Conservation (phyloP, 2,329 filamentous ascomycete species). For the Aspergillus sp. region DNA sequence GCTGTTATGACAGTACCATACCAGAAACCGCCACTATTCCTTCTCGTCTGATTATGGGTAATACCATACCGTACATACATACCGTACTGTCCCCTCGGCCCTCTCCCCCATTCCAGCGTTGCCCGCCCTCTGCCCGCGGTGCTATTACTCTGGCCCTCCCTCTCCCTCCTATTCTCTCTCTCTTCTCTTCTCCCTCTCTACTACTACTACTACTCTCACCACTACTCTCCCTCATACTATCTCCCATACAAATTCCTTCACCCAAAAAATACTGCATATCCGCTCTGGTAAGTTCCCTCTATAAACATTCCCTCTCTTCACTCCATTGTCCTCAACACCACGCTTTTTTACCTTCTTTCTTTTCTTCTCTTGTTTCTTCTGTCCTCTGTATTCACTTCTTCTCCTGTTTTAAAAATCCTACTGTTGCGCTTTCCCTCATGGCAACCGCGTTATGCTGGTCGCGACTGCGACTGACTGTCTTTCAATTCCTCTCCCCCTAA, state of each 20-base stretch:
- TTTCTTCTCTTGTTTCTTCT: slow-evolving; percentile 11
- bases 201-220: slow-evolving; percentile 22
- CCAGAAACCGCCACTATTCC: slow-evolving; percentile 6
- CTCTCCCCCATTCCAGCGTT: slow-evolving; percentile 14
- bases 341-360: slow-evolving; percentile 16
- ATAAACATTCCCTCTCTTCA: slow-evolving; percentile 19
- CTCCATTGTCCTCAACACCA: slow-evolving; percentile 18
- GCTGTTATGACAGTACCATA: slow-evolving; percentile 16
- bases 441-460: slow-evolving; percentile 16
- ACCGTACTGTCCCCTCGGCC: slow-evolving; percentile 2
- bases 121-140: slow-evolving; percentile 16
- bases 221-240: slow-evolving; percentile 22
- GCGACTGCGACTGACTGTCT: slow-evolving; percentile 1
- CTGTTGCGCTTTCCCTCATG: slow-evolving; percentile 16
- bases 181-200: slow-evolving; percentile 22
- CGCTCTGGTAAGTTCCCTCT: slow-evolving; percentile 28
- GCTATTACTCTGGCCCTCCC: slow-evolving; percentile 29
- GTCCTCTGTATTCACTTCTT: slow-evolving; percentile 4
- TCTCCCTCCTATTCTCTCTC: slow-evolving; percentile 22
- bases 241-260: slow-evolving; percentile 26
- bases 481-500: too few species aligned
- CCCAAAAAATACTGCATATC: slow-evolving; percentile 31
- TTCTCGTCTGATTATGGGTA: slow-evolving; percentile 2
- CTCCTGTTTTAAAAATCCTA: slow-evolving; percentile 9
- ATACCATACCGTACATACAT: slow-evolving; percentile 20